Base-by-base conservation (phyloP, 1,284 basidiomycete species). In the Leccinum subrobustum region DNA sequence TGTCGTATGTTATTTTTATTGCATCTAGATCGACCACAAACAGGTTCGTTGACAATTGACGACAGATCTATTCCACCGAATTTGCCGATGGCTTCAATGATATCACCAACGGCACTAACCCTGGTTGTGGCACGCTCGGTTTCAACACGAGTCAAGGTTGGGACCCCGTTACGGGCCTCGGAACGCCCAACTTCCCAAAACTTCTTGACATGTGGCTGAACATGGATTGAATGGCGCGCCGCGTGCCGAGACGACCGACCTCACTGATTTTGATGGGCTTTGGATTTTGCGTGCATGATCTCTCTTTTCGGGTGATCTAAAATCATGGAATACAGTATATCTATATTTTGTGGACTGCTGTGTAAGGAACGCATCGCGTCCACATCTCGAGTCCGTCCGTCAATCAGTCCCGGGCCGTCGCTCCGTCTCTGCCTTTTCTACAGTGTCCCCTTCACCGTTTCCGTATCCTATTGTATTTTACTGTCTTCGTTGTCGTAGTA, bases 71-170 rank as follows among this genome's bases (percentile, higher is more conserved):
- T 54, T 29, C 60, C 6, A 1, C 63, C n/a, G 4, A 29, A 14
- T 75, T 75, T 53, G 23, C 62, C 16, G 58, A 29, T 3, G 60
- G 31, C 2, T 74, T 83, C 67, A 75, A 78, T 50, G 83, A 84
- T 60, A 79, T 83, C 59, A 79, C 76, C 0, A 70, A 68, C 23
- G 83, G 82, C 3, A 74, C 70, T 27, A 80, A 80, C 63, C 74
- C 77, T 0, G 78, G 78, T 3, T 80, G 78, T 59, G 74, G 73
- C 52, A 79, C 76, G 12, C 60, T 58, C 3, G 77, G 77, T 2
- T 78, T 71, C 68, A 69, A 70, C 37, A 71, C 78, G 9, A 68
- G 69, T 29, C 14, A 54, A 8, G 77, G 78, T 2, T 79, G 77
- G 78, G 78, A 78, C 55, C 78, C 78, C 8, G 75, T 77, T 16